Conservation (phyloP, 805 yeast species). For the Candida xiaguanensis region DNA sequence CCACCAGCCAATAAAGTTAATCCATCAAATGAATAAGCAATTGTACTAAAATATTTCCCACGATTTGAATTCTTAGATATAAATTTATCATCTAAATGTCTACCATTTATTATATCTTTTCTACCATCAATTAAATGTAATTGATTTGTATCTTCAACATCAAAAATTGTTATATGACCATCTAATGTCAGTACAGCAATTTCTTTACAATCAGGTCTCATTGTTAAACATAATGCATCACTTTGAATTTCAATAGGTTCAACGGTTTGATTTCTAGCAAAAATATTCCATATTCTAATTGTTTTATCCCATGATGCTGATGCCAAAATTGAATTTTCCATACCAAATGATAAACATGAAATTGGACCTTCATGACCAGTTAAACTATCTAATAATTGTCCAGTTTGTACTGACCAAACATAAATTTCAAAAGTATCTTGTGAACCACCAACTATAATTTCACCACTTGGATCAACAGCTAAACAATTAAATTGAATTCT, state of each 20-base stretch:
- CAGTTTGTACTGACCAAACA: slow-evolving; percentile 97
- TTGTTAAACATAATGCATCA: slow-evolving; percentile 77
- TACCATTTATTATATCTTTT: slow-evolving; percentile 81
- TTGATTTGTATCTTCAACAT: slow-evolving; percentile 77
- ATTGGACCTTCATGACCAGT: slow-evolving; percentile 97
- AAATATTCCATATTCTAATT: slow-evolving; percentile 87
- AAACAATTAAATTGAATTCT: slow-evolving; percentile 82
- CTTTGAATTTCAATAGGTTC: slow-evolving; percentile 86
- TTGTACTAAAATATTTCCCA: slow-evolving; percentile 76
- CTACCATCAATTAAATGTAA: slow-evolving; percentile 80
- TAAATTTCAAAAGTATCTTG: slow-evolving; percentile 84
- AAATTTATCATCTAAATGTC: slow-evolving; percentile 80
- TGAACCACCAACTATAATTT: slow-evolving; percentile 93
- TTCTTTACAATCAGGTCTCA: slow-evolving; percentile 92
- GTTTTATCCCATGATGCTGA: slow-evolving; percentile 97
- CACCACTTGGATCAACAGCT: slow-evolving; percentile 97
- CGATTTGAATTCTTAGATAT: slow-evolving; percentile 76
- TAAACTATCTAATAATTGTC: slow-evolving; percentile 81
- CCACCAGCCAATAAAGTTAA: slow-evolving; percentile 87
- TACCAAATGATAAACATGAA: slow-evolving; percentile 80
- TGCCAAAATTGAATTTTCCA: slow-evolving; percentile 71
- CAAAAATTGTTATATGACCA: slow-evolving; percentile 83
- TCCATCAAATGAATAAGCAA: slow-evolving; percentile 89
- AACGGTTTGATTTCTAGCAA: slow-evolving; percentile 79
- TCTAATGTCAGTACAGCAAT: slow-evolving; percentile 84